phyloP scores from a whole-genome alignment of 1,284 basidiomycete genomes.

The Ceratorhiza oryzae-sativae region DNA sequence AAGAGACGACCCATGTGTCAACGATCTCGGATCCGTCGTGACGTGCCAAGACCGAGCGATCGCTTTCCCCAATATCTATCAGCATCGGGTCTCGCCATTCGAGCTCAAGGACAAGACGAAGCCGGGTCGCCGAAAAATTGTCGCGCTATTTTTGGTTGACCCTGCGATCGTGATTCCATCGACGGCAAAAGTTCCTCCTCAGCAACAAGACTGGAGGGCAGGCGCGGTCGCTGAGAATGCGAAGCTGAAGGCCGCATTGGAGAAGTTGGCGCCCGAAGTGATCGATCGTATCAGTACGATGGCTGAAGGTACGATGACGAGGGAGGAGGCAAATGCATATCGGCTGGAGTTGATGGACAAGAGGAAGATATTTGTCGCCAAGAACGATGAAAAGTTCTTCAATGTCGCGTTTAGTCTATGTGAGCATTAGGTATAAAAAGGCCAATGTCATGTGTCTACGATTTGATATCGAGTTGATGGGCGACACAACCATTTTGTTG shows the following conservation, averaged over 20 bases:
- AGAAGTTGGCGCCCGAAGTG: constrained; percentile 39
- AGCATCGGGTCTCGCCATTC: constrained; percentile 52
- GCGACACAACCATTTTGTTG: too few species aligned
- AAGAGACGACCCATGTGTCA: constrained; percentile 19
- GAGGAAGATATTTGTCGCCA: neutral
- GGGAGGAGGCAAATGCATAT: constrained; percentile 8
- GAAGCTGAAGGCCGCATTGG: constrained; percentile 33
- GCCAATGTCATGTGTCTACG: too few species aligned
- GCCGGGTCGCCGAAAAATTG: constrained; percentile 50
- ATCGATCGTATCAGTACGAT: neutral
- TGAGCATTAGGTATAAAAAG: neutral
- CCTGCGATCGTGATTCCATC: constrained; percentile 44
- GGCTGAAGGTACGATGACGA: neutral
- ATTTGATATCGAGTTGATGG: too few species aligned
- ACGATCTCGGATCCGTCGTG: constrained; percentile 45
- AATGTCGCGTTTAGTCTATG: neutral
- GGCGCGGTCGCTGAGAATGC: constrained; percentile 36
- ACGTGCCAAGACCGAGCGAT: constrained; percentile 52
- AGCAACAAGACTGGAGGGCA: constrained; percentile 49
- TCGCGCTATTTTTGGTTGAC: constrained; percentile 51
- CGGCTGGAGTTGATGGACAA: constrained; percentile 33
- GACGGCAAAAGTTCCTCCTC: constrained; percentile 44
- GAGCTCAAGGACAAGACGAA: constrained; percentile 47
- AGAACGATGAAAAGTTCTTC: constrained; percentile 14
- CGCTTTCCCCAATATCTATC: constrained; percentile 63